These are phyloP conservation scores for Seminavis robusta DNA, from an alignment of 108 stramenopile species.

Conservation along the genomic window DNA sequence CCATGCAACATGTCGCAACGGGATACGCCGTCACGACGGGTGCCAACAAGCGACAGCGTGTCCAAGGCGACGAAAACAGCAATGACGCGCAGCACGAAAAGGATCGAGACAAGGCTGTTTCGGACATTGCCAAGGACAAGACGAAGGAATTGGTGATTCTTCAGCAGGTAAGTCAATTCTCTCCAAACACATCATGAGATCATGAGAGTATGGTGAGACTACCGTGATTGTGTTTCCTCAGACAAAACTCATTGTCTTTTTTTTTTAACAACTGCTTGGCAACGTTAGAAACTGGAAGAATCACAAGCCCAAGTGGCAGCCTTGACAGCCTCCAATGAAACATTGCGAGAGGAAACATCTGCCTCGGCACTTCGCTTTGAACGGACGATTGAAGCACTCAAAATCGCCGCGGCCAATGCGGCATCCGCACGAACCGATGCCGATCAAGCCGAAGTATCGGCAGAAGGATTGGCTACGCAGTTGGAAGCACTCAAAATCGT, in stretches of 20 bases:
- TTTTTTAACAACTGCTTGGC: background rate
- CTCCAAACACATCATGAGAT: background rate
- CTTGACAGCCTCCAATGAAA: slow-evolving; percentile 35
- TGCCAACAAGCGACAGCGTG: background rate
- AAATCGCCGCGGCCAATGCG: slow-evolving; percentile 46
- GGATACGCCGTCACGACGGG: slow-evolving; percentile 14
- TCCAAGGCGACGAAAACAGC: background rate
- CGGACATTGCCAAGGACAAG: slow-evolving; percentile 36
- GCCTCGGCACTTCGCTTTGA: slow-evolving; percentile 46
- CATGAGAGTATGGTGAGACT: background rate
- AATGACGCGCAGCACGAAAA: background rate
- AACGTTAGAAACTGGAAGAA: slow-evolving; percentile 51
- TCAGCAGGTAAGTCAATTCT: slow-evolving; percentile 39
- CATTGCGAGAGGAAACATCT: slow-evolving; percentile 34
- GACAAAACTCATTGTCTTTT: background rate
- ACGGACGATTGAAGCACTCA: slow-evolving; percentile 48
- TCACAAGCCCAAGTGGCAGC: slow-evolving; percentile 33
- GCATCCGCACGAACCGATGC: slow-evolving; percentile 68
- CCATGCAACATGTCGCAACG: slow-evolving; percentile 30
- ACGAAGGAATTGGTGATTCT: slow-evolving; percentile 45
- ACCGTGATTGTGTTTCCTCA: background rate
- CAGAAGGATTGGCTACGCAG: slow-evolving; percentile 38
- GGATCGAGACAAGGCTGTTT: slow-evolving; percentile 13
- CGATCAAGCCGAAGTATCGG: slow-evolving; percentile 61
- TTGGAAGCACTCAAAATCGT: slow-evolving; percentile 42